Evolutionary conservation across 306 rosid species (phyloP), one percentile per base, ranked within the genome.

Genomic region (Glycyrrhiza uralensis): DNA sequence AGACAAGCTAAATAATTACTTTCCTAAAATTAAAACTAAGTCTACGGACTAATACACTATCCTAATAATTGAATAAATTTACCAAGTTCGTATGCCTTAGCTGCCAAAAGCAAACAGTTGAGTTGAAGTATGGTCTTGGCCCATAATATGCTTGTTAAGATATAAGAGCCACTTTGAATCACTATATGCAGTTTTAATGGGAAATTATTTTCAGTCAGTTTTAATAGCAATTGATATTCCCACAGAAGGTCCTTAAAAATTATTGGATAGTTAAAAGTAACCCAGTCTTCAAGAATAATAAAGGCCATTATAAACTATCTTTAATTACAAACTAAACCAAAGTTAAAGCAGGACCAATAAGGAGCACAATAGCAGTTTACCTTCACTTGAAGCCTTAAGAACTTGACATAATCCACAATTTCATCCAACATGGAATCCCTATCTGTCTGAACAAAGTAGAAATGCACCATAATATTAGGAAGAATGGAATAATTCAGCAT

Each of bases 351-450:
- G 50, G 58, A 73, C 24, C 14, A 24, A 17, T 0, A 22, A 78
- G 45, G 73, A 57, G 55, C 44, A 59, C 12, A 55, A 41, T 58
- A 15, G 49, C 66, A 36, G 58, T 64, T 64, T 71, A 89, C 99
- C 99, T 94, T 94, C 24, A 94, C 99, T 85, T 94, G 98, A 75
- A 94, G 98, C 83, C 91, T 90, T 71, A 94, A 83, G 85, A 94
- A 94, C 91, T 94, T 94, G 67, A 94, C 98, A 57, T 94, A 94
- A 87, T 94, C 98, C 81, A 91, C 97, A 33, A 94, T 94, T 81
- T 94, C 98, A 78, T 94, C 98, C 7, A 94, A 86, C 98, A 94
- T 94, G 56, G 95, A 97, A 68, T 97, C 98, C 81, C 96, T 91
- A 82, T 94, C 97, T 7, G 96, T 91, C 98, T 94, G 86, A 71